Base-by-base conservation (phyloP, 257 asterid genomes). In the Knoxia roxburghii region DNA sequence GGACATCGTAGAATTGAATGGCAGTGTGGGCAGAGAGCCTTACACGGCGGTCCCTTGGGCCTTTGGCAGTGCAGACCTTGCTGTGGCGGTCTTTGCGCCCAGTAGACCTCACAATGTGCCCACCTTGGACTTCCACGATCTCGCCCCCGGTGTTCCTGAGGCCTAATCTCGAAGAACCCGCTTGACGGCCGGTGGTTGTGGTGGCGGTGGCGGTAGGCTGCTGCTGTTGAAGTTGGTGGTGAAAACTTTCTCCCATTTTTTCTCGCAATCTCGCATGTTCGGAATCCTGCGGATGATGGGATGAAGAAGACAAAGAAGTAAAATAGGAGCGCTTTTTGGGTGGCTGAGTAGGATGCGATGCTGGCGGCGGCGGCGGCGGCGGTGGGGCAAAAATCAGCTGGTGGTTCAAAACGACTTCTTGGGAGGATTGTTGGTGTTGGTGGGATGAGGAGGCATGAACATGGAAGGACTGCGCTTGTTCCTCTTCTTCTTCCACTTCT, bases 11-110 rank as follows among this genome's bases (percentile, higher is more conserved):
- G 78, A 94, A 94, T 40, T 94, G 96, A 63, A 94, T 94, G 32
- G 99, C 99, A 12, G 99, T 94, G 72, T 87, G 95, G 3, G 99
- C 99, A n/a, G 99, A 90, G 41, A 94, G 95, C 71, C 99, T 86
- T 20, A 94, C 97, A 10, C 99, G 92, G 69, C 99, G 88, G 87
- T 94, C 99, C 70, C 99, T 72, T 5, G 96, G 95, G 73, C 99
- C 99, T 73, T 88, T 94, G 23, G 99, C 96, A 9, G 99, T 94
- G 86, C 99, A 90, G 27, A 94, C 99, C 78, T 94, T 94, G 77
- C 99, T 94, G 83, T 94, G 99, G 62, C 99, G 85, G 85, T 94
- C 99, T 80, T 94, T 94, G 55, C 97, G 77, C 24, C 99, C 99
- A 7, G 85, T 90, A 53, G 99, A 84, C 85, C 97, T 72, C 14